Percentiles rank a stretch among this genome's conserved stretches.
These are phyloP conservation scores for Jatropha curcas DNA, from an alignment of 345 rosid species.

Conservation along the genomic window DNA sequence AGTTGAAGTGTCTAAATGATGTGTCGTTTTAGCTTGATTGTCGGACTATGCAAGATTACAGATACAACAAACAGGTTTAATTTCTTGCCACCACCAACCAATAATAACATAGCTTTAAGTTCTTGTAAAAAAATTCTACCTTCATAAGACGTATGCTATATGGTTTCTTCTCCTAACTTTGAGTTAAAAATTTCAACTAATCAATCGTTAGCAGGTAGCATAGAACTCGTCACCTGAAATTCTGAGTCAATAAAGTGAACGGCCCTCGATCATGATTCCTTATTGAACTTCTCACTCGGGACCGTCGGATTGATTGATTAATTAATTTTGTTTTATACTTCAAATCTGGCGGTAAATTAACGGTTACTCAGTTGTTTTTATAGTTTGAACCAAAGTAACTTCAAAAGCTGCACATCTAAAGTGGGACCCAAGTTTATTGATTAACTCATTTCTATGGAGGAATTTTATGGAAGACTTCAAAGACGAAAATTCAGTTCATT, in stretches of 20 bases:
- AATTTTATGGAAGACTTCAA: neutral
- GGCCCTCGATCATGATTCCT: neutral
- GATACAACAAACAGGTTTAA: neutral
- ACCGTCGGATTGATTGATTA: neutral
- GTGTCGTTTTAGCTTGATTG: neutral
- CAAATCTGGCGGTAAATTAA: conserved; percentile 33
- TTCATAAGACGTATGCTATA: neutral
- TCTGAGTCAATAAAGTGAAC: neutral
- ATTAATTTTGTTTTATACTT: neutral
- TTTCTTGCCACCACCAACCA: too few relatives aligned
- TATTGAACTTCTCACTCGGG: neutral
- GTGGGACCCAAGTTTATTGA: conserved; percentile 34
- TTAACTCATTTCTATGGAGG: conserved; percentile 25
- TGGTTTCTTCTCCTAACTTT: neutral
- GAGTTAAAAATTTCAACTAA: neutral
- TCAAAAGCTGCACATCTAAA: conserved; percentile 14
- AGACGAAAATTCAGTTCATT: neutral
- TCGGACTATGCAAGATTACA: neutral
- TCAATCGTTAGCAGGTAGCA: neutral
- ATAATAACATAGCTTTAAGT: too few relatives aligned
- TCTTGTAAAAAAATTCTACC: too few relatives aligned
- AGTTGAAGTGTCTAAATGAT: too few relatives aligned
- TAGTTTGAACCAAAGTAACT: conserved; percentile 16
- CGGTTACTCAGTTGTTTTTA: conserved; percentile 31
- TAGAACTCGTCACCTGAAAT: too few relatives aligned